Evolutionary conservation across 129 eudicot genomes (phyloP), one percentile per base, ranked within the genome.

Genomic region (Kitagawia praeruptora): DNA sequence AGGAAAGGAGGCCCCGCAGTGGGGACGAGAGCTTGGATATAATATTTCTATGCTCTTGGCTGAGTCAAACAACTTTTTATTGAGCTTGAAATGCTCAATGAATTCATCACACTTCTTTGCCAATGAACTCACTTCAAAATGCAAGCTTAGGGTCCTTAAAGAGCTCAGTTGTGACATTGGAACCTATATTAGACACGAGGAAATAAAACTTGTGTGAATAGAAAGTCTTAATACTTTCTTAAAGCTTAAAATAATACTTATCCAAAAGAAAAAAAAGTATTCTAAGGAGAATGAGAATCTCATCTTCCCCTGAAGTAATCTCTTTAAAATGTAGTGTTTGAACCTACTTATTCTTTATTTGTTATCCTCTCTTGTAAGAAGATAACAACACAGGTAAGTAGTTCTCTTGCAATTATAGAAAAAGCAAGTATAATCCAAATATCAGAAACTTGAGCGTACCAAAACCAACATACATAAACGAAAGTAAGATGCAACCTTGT

Each of bases 91-190:
- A 41, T 90, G 90, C 71, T 90, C 97, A 42, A 87, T 89, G 39
- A 82, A 79, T 74, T 89, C 94, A 73, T 92, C 96, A 84, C 97
- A 95, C 78, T 92, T 96, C 89, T 86, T 92, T 75, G 81, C 87
- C 89, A 95, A 80, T 80, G 96, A 75, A 75, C 74, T 81, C 79
- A 91, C 95, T 87, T 92, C 91, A 83, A 90, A 92, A 46, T 77
- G 89, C 78, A 89, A 80, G 83, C 97, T 87, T 74, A 95, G 82
- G 77, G 82, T 84, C 82, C 84, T 86, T 78, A 95, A 76, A 61
- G 93, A 80, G 76, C 88, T 82, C 78, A 95, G 83, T 76, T 83
- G 89, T 38, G 96, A 86, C 87, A 89, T 93, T 13, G 88, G 84
- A 78, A 95, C 86, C 99, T 95, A 75, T 82, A 85, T 72, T 73